Conservation (phyloP, 371 early-diverging fungal genomes). For the Nematocida sp. region DNA sequence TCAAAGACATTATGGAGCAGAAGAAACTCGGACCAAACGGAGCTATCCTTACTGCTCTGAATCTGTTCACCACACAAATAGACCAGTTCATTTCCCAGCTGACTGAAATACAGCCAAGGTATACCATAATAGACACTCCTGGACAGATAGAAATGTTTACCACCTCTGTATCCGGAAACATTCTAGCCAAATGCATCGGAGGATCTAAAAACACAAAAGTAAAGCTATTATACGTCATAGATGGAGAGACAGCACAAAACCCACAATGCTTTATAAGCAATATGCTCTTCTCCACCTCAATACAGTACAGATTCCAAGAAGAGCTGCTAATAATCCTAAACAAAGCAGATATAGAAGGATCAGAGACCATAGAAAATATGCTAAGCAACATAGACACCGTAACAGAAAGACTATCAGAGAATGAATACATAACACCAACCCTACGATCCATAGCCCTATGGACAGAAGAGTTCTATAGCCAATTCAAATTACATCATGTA, state of each 20-base stretch:
- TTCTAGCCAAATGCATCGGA: slow-evolving; percentile 79
- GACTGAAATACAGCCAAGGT: slow-evolving; percentile 81
- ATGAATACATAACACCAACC: slow-evolving; percentile 70
- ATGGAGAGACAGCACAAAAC: slow-evolving; percentile 79
- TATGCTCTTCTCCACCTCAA: slow-evolving; percentile 90
- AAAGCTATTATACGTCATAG: slow-evolving; percentile 85
- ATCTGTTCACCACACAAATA: slow-evolving; percentile 88
- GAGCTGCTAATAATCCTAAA: slow-evolving; percentile 89
- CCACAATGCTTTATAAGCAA: slow-evolving; percentile 97
- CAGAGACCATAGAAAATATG: slow-evolving; percentile 82
- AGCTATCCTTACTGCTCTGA: slow-evolving; percentile 86
- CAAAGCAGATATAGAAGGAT: slow-evolving; percentile 83
- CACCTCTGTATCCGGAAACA: slow-evolving; percentile 93
- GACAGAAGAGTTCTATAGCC: slow-evolving; percentile 91
- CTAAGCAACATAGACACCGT: slow-evolving; percentile 88
- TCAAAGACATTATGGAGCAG: slow-evolving; percentile 95
- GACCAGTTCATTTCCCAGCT: slow-evolving; percentile 85
- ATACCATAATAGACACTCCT: slow-evolving; percentile 92
- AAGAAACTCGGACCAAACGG: slow-evolving; percentile 96
- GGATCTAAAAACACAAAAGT: slow-evolving; percentile 75
- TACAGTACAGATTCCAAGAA: slow-evolving; percentile 67
- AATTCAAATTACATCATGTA: slow-evolving; percentile 71
- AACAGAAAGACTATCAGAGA: slow-evolving; percentile 71
- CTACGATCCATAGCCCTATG: slow-evolving; percentile 86
- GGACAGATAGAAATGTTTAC: slow-evolving; percentile 99